Conservation (phyloP, 2,329 filamentous ascomycete species). For the Pestalotiopsis sp. region DNA sequence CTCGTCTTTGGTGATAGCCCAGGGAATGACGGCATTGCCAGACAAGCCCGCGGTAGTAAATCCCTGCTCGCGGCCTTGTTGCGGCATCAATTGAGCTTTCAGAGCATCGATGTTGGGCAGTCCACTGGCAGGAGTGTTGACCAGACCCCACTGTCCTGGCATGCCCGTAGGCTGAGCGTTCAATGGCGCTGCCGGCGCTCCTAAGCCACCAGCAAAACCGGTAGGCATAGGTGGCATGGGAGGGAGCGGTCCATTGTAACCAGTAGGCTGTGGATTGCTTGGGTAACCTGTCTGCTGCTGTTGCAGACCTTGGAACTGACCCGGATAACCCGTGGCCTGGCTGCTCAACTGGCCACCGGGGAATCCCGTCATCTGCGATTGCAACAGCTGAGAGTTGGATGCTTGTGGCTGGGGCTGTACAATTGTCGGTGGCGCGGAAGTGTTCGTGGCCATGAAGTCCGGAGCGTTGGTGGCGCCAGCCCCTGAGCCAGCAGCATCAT, state of each 20-base stretch:
- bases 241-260: slow-evolving; percentile 78
- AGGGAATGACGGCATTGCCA: slow-evolving; percentile 94
- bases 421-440: slow-evolving; percentile 54
- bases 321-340: slow-evolving; percentile 58
- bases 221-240: slow-evolving; percentile 82
- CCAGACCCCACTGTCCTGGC: slow-evolving; percentile 97
- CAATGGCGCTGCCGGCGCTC: slow-evolving; percentile 60
- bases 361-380: slow-evolving; percentile 71
- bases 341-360: slow-evolving; percentile 52
- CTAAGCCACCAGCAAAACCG: slow-evolving; percentile 69
- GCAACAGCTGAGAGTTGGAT: slow-evolving; percentile 69
- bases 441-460: slow-evolving; percentile 64
- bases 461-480: slow-evolving; percentile 64
- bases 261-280: slow-evolving; percentile 72
- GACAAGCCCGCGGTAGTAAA: slow-evolving; percentile 87
- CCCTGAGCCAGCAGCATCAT: slow-evolving; percentile 64
- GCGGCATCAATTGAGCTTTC: slow-evolving; percentile 95
- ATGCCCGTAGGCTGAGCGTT: slow-evolving; percentile 93
- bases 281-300: slow-evolving; percentile 73
- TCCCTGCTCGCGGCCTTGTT: slow-evolving; percentile 82
- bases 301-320: slow-evolving; percentile 63
- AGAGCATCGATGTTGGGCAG: slow-evolving; percentile 93
- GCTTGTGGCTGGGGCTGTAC: slow-evolving; percentile 75
- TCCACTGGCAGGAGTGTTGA: slow-evolving; percentile 87
- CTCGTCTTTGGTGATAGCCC: slow-evolving; percentile 98